A percentile compares a stretch with the other conserved stretches of the same genome.
Evolutionary conservation across 805 yeast species (phyloP).

Genomic region (Candida wancherniae): DNA sequence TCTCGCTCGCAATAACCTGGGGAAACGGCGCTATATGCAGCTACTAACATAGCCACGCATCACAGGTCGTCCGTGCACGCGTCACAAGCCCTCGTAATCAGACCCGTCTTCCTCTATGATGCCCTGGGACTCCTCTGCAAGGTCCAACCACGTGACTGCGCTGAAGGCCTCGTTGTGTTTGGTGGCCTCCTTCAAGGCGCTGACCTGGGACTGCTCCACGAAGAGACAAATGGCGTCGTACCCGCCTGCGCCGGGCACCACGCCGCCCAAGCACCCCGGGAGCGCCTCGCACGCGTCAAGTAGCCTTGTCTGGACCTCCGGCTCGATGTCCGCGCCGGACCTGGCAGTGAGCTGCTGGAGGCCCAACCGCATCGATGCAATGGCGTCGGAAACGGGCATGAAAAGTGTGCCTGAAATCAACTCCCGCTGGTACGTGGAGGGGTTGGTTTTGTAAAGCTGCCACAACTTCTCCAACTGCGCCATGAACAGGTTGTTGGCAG

Average conservation of each 20-base stretch:
- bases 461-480: constrained; percentile 41
- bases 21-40: no score
- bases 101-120: constrained; percentile 42
- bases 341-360: constrained; percentile 57
- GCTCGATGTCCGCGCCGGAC: constrained; percentile 88
- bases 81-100: constrained; percentile 23
- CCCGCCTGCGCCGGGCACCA: constrained; percentile 99
- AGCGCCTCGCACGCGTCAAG: constrained; percentile 48
- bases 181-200: constrained; percentile 20
- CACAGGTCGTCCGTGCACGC: no score
- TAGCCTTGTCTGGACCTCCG: constrained; percentile 64
- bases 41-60: no score
- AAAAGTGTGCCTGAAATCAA: constrained; percentile 16
- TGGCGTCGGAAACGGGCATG: constrained; percentile 32
- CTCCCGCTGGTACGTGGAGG: constrained; percentile 28
- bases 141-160: constrained; percentile 62
- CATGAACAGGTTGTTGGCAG: constrained; percentile 56
- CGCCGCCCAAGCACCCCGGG: constrained; percentile 86
- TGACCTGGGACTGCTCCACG: constrained; percentile 43
- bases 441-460: constrained; percentile 22
- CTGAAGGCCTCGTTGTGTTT: constrained; percentile 26
- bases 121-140: constrained; percentile 60
- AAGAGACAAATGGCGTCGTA: constrained; percentile 85
- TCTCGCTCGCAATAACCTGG: no score
- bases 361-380: constrained; percentile 48